Conservation (phyloP, 257 asterid genomes). For the Solanum megistacrolobum region DNA sequence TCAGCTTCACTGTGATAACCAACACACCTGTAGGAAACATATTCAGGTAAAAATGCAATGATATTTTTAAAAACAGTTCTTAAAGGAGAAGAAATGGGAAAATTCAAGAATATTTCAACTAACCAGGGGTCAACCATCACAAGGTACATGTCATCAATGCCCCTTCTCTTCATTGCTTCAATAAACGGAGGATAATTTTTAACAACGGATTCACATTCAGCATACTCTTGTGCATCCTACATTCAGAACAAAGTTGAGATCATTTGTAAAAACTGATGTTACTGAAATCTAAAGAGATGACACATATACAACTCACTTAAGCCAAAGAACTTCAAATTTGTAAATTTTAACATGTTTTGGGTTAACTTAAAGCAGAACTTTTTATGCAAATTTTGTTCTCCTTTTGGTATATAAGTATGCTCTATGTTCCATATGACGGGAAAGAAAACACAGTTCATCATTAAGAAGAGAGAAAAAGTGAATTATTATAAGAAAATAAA, state of each 20-base stretch:
- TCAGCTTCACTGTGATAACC: slow-evolving; percentile 89
- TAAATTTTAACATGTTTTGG: neutral
- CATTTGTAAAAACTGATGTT: neutral
- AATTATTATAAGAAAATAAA: neutral
- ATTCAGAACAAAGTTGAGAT: neutral
- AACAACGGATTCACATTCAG: slow-evolving; percentile 95
- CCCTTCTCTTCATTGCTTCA: slow-evolving; percentile 99
- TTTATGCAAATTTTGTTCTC: neutral
- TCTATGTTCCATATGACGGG: neutral
- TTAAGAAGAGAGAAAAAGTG: neutral
- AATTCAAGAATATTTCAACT: slow-evolving; percentile 10
- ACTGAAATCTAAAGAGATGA: neutral
- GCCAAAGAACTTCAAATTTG: neutral
- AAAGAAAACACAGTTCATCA: neutral
- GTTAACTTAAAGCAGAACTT: neutral
- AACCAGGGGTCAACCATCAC: slow-evolving; percentile 99
- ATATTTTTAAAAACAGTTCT: neutral
- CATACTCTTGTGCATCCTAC: slow-evolving; percentile 95
- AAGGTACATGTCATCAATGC: slow-evolving; percentile 95
- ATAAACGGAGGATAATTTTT: slow-evolving; percentile 83
- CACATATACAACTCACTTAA: neutral
- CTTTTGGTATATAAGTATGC: neutral
- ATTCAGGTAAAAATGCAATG: neutral
- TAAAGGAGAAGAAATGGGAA: neutral
- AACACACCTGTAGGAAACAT: slow-evolving; percentile 59